Conservation (phyloP, 805 yeast species). For the Yamadazyma scolyti region DNA sequence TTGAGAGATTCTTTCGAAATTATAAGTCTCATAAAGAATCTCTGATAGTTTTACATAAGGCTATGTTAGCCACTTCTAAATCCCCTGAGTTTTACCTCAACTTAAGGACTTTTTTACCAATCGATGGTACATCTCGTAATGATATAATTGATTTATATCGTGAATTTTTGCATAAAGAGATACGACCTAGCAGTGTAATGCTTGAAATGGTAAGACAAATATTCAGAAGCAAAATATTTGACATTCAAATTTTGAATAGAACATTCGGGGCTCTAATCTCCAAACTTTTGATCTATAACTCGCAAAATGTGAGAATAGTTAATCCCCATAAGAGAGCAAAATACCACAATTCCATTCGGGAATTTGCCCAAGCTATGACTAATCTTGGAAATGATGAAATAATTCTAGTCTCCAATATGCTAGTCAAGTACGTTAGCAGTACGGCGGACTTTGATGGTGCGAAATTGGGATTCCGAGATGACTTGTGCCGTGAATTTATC, state of each 20-base stretch:
- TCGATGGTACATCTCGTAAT: background rate
- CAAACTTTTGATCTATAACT: background rate
- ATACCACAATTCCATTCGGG: constrained; percentile 23
- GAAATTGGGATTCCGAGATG: constrained; percentile 12
- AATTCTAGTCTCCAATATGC: constrained; percentile 14
- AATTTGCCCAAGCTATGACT: constrained; percentile 27
- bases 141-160: constrained; percentile 4
- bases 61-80: constrained; percentile 1
- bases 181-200: constrained; percentile 3
- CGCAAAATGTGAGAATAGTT: background rate
- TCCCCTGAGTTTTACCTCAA: background rate
- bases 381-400: constrained; percentile 14
- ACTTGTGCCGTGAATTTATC: no score
- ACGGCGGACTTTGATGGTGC: constrained; percentile 4
- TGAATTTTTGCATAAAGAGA: constrained; percentile 1
- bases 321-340: constrained; percentile 14
- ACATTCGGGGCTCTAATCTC: constrained; percentile 2
- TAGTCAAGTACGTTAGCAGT: constrained; percentile 3
- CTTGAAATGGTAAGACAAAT: constrained; percentile 9
- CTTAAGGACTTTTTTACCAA: constrained; percentile 4
- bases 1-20: constrained; percentile 2
- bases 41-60: constrained; percentile 4
- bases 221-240: constrained; percentile 9
- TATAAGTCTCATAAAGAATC: background rate
- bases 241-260: no score